Conservation (phyloP, 148 eudicot genomes). For the Polygonum maritimum region DNA sequence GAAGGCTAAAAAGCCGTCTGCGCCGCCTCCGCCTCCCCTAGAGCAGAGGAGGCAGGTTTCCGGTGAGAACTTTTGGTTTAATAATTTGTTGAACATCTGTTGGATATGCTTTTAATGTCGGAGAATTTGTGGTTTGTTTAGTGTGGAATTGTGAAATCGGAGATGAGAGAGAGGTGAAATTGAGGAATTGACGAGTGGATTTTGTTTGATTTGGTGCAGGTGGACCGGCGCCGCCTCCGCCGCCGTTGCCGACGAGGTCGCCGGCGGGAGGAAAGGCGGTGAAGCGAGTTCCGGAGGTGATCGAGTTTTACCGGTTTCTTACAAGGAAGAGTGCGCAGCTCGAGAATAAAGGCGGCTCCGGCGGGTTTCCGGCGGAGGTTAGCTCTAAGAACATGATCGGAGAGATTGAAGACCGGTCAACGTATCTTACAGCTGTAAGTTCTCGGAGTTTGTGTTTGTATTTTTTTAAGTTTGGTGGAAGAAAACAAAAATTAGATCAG, state of each 20-base stretch:
- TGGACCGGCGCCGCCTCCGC: slow-evolving; percentile 50
- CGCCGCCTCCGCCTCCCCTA: slow-evolving; percentile 16
- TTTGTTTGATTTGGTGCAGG: not conserved
- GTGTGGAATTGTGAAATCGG: not conserved
- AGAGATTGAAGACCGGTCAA: slow-evolving; percentile 78
- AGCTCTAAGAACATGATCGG: slow-evolving; percentile 74
- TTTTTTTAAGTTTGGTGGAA: not conserved
- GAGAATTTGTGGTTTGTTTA: no score
- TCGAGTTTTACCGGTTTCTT: slow-evolving; percentile 66
- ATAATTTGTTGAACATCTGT: no score
- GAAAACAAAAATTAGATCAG: no score
- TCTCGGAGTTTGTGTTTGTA: not conserved
- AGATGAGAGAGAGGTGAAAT: not conserved
- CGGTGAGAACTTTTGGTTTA: not conserved
- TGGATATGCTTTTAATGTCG: no score
- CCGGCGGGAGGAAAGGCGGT: slow-evolving; percentile 32
- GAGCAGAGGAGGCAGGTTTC: slow-evolving; percentile 14
- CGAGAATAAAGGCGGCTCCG: slow-evolving; percentile 28
- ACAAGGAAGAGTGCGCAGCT: slow-evolving; percentile 45
- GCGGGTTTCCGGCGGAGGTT: slow-evolving; percentile 17
- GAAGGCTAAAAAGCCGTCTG: slow-evolving; percentile 14
- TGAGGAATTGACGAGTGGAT: not conserved
- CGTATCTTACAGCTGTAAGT: slow-evolving; percentile 76
- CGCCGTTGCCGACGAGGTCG: slow-evolving; percentile 38
- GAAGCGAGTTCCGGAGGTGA: slow-evolving; percentile 63